Percentiles rank a stretch among this genome's conserved stretches.
These are phyloP conservation scores for Colletotrichum tropicale DNA, from an alignment of 2,329 filamentous ascomycete genomes.

Conservation along the genomic window DNA sequence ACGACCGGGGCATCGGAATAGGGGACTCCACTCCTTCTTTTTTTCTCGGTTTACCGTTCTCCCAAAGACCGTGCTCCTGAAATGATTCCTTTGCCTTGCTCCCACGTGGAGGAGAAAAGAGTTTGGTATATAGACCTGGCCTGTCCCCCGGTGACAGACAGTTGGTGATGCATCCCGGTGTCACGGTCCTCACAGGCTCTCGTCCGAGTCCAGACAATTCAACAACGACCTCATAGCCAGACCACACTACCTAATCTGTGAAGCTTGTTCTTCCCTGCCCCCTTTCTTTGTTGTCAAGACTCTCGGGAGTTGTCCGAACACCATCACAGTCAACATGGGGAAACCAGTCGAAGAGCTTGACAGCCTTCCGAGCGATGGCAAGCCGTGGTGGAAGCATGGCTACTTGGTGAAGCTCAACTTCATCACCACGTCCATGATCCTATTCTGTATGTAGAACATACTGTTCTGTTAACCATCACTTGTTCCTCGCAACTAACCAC, in stretches of 20 bases:
- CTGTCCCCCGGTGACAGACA: not conserved
- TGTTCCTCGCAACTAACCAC: not conserved
- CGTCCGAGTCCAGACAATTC: not conserved
- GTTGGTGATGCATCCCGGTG: not conserved
- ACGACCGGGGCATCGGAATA: conserved; percentile 1
- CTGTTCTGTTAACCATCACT: too few species aligned
- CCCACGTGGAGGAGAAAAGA: not conserved
- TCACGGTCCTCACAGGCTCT: not conserved
- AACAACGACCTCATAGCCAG: not conserved
- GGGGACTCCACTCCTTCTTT: not conserved
- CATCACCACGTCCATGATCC: conserved; percentile 34
- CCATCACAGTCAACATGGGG: not conserved
- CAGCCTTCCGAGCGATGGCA: conserved; percentile 42
- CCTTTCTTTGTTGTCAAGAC: not conserved
- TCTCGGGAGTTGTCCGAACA: not conserved
- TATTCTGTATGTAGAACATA: conserved; percentile 22
- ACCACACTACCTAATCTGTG: not conserved
- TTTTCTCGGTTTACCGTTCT: not conserved
- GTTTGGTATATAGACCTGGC: not conserved
- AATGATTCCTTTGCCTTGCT: not conserved
- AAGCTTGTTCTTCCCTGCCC: not conserved
- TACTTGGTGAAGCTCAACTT: conserved; percentile 49
- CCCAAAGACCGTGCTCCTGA: not conserved
- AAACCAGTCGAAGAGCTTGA: conserved; percentile 4
- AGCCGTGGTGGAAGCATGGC: conserved; percentile 44